These are phyloP conservation scores for Capsicum rhomboideum DNA, from an alignment of 257 asterid species.

Conservation along the genomic window DNA sequence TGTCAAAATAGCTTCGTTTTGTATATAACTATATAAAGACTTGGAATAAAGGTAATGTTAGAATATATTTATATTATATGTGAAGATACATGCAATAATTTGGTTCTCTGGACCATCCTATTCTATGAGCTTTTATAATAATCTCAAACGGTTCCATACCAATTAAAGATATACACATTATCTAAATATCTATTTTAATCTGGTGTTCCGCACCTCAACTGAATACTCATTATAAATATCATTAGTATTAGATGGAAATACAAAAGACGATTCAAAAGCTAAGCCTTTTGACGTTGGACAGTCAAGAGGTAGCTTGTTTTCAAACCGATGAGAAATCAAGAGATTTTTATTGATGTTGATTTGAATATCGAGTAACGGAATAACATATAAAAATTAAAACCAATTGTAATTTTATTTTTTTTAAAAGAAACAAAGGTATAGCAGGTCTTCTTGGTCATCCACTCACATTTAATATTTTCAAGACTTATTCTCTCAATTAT, in stretches of 20 bases:
- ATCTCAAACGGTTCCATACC: too few relatives aligned
- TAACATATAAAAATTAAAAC: neutral
- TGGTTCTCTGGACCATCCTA: neutral
- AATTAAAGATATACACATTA: too few relatives aligned
- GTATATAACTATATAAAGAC: neutral
- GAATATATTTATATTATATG: too few relatives aligned
- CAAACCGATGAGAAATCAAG: neutral
- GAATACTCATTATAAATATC: neutral
- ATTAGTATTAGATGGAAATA: neutral
- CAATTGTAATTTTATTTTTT: neutral
- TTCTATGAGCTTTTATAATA: neutral
- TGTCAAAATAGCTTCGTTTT: neutral
- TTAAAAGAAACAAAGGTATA: too few relatives aligned
- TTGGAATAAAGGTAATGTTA: neutral
- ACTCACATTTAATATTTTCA: too few relatives aligned
- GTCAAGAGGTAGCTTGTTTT: neutral
- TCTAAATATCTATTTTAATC: too few relatives aligned
- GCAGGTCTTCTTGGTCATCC: too few relatives aligned
- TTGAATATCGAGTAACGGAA: neutral
- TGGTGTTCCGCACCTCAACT: too few relatives aligned
- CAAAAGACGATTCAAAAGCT: neutral
- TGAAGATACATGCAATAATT: neutral
- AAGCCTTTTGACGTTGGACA: neutral
- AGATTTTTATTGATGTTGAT: neutral
- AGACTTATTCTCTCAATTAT: too few relatives aligned